Base-by-base conservation (phyloP, 148 eudicot genomes). In the Vaccinium myrtillus region DNA sequence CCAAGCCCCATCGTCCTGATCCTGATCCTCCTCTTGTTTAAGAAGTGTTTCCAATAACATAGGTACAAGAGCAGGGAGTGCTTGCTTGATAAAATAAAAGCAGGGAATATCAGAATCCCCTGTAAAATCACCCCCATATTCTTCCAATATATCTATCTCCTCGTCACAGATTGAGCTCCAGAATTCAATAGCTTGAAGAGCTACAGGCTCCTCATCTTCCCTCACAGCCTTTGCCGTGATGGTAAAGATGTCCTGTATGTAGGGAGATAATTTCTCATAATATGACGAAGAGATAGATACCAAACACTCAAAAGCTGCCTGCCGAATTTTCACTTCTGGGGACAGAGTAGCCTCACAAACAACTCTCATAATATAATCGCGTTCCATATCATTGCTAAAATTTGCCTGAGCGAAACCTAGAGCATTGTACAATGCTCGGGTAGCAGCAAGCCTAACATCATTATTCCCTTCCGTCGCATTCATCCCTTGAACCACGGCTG, bases 1-100 rank as follows among this genome's bases (percentile, higher is more conserved):
- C 98, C 98, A 95, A 81, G 98, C 98, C 79, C 98, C 95, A 83
- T 95, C 98, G 83, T 95, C 98, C 89, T 94, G 98, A 85, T 95
- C 98, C 84, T 95, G 98, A 79, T 94, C 98, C 85, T 95, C 98
- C 84, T 95, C 98, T 88, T 95, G 98, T 89, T 95, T 95, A 78
- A 95, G 94, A 55, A 95, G 92, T 71, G 98, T 95, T 85, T 95
- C 98, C 89, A 95, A 86, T 78, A 95, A 86, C 95, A 95, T 81
- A 43, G 99, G 99, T 8, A 96, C 94, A 84, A 96, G 95, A 1
- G 94, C 99, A 83, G 98, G 95, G 76, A 96, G 94, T 51, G 98
- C 98, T 84, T 95, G 98, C 88, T 93, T 94, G 81, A 95, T 94
- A 70, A 95, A 95, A 86, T 95, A 92, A 84, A 92, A 95, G 91